Base-by-base conservation (phyloP, 805 yeast species). In the Suhomyces canberraensis region DNA sequence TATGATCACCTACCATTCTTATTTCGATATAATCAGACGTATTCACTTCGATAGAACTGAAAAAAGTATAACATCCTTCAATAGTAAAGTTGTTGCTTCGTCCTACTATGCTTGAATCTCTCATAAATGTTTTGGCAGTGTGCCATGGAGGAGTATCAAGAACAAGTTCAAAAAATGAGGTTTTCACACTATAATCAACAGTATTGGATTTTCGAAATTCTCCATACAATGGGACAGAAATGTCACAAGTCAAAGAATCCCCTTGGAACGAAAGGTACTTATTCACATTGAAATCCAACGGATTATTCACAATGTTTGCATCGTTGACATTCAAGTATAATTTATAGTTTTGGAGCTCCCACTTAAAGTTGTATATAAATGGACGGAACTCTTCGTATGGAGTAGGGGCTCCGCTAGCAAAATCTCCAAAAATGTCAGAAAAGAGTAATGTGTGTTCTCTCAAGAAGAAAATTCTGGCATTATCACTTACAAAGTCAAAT, bases 101-200 rank as follows among this genome's bases (percentile, higher is more conserved):
- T 0, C 96, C 98, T 43, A 88, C 71, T 11, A 75, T 73, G 14
- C 73, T 76, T 9, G 73, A 61, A 28, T 58, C 61, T 31, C 73
- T 71, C 64, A 85, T 56, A 46, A 91, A 91, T 32, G 83, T 81
- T 37, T 79, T 76, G 17, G 79, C 64, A 0, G 98, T 90, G 52
- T 88, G 95, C 96, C 98, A 93, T 1, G 91, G 83, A 0, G 98
- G 98, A 0, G 93, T 78, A 39, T 80, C 83, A 2, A 90, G 56
- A 1, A 75, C 64, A 31, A 93, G 50, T 32, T 80, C 74, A 46
- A 88, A 76, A 32, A 61, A 61, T 0, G 85, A 78, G 0, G 95
- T 81, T 3, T 45, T 44, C 2, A 83, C 45, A 1, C 60, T 57
- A 47, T 71, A 86, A 11, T 69, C 61, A 11, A 83, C 64, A 0